These are phyloP conservation scores for Arctium lappa DNA, from an alignment of 129 eudicot species.

Conservation along the genomic window DNA sequence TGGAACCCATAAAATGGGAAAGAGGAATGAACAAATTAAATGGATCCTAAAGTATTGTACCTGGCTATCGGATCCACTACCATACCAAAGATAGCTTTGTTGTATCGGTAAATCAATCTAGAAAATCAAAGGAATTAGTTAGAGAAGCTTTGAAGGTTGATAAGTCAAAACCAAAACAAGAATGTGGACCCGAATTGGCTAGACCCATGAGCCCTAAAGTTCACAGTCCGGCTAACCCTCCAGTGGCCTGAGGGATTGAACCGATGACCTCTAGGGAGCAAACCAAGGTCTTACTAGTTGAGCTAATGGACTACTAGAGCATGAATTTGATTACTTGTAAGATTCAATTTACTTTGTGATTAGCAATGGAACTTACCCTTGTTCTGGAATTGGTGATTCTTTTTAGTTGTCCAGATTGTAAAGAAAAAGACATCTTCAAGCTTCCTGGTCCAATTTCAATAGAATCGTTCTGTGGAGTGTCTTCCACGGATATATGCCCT, in stretches of 20 bases:
- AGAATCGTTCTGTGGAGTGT: slow-evolving; percentile 38
- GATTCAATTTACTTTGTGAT: neutral
- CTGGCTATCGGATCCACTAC: slow-evolving; percentile 53
- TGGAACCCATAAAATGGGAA: neutral
- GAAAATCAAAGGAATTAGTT: slow-evolving; percentile 11
- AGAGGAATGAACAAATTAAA: neutral
- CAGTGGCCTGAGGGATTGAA: too few relatives aligned
- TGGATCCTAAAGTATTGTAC: slow-evolving; percentile 17
- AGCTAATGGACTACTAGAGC: too few relatives aligned
- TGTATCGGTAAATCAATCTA: slow-evolving; percentile 80
- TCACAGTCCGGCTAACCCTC: too few relatives aligned
- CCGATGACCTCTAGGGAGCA: too few relatives aligned
- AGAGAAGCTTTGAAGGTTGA: neutral
- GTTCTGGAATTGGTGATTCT: slow-evolving; percentile 60
- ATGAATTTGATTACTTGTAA: too few relatives aligned
- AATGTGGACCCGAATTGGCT: neutral
- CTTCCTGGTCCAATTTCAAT: slow-evolving; percentile 75
- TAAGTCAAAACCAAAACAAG: neutral
- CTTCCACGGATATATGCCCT: slow-evolving; percentile 26
- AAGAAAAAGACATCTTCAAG: slow-evolving; percentile 82
- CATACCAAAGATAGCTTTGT: slow-evolving; percentile 88
- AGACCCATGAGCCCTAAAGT: too few relatives aligned
- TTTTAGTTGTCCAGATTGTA: slow-evolving; percentile 61
- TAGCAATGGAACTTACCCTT: slow-evolving; percentile 41
- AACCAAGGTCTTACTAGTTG: too few relatives aligned